A percentile compares a stretch with the other conserved stretches of the same genome.
phyloP scores from a whole-genome alignment of 1,284 basidiomycete species.

The Dichomitus squalens region DNA sequence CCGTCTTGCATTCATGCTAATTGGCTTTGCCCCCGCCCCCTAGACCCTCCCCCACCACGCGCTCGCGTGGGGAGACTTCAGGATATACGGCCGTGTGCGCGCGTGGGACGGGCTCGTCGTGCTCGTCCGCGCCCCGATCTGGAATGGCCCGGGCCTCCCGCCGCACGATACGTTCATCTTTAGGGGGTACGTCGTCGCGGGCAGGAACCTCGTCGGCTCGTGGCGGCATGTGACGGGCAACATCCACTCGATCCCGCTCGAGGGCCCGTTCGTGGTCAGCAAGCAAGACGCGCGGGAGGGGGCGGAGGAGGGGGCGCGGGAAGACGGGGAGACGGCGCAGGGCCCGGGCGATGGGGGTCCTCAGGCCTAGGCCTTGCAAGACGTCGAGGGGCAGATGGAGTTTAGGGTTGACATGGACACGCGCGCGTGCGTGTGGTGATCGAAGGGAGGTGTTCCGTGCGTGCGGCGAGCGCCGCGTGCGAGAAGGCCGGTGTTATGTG shows the following conservation, averaged over 20 bases:
- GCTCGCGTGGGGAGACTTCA: conserved; percentile 59
- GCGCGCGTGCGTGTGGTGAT: neutral
- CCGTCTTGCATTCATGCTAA: neutral
- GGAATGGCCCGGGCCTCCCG: conserved; percentile 15
- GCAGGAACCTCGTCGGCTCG: conserved; percentile 65
- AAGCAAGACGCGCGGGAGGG: conserved; percentile 6
- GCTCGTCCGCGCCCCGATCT: conserved; percentile 54
- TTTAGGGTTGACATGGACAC: neutral
- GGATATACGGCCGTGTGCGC: conserved; percentile 64
- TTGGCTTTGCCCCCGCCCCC: neutral
- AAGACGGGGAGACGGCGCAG: neutral
- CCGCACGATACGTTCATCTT: conserved; percentile 53
- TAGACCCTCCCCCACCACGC: conserved; percentile 57
- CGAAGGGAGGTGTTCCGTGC: neutral
- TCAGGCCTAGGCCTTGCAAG: neutral
- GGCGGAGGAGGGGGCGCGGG: neutral
- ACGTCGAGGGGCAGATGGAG: neutral
- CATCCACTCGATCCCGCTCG: conserved; percentile 43
- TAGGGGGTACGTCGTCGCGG: conserved; percentile 68
- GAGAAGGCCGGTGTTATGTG: neutral
- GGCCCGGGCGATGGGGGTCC: neutral
- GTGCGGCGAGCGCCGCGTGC: neutral
- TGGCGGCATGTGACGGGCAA: conserved; percentile 54
- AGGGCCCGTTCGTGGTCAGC: conserved; percentile 52
- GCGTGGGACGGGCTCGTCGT: conserved; percentile 70